Base-by-base conservation (phyloP, 116 monocot genomes). In the Posidonia oceanica region DNA sequence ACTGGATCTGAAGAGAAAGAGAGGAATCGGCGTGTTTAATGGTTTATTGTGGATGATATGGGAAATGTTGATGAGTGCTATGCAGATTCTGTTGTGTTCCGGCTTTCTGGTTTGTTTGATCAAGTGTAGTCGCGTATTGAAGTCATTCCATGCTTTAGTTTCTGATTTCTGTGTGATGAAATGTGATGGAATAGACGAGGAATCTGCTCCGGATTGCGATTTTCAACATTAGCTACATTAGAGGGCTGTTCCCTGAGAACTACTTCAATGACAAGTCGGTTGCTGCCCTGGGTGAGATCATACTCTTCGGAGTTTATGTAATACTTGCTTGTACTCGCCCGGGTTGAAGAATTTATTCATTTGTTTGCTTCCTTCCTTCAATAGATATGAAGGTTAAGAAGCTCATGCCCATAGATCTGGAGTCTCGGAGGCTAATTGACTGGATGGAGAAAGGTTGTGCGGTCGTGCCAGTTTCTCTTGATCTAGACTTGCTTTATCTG, bases 361-460 rank as follows among this genome's bases (percentile, higher is more conserved):
- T 3, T 6, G 2, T 62, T 4, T 58, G 54, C 54, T 39, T 72
- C 29, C 21, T 62, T 72, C 39, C 10, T 39, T 1, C 18, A 13
- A 36, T n/a, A 98, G 97, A 92, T 78, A 98, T 98, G 93, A 98
- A 98, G 83, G 92, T 98, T 64, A 98, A 98, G 83, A 98, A 98
- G 87, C 83, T 98, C 17, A 87, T 98, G 92, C 97, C 97, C 16
- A 77, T 98, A 72, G 97, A 98, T 79, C 74, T 76, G 0, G 97
- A 98, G 75, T 98, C 92, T 0, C 78, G 97, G 71, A 81, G 97
- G 64, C 77, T 98, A 17, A 98, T 98, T 18, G 97, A 98, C 71
- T 98, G 97, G 97, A 98, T 98, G 97, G 97, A 98, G 82, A 87
- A 92, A 98, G 97, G 97, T 93, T 74, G 13, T 48, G 48, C 48